A percentile compares a stretch with the other conserved stretches of the same genome.
Conservation (phyloP, 2,329 filamentous ascomycete species). For the Exophiala bonariae region DNA sequence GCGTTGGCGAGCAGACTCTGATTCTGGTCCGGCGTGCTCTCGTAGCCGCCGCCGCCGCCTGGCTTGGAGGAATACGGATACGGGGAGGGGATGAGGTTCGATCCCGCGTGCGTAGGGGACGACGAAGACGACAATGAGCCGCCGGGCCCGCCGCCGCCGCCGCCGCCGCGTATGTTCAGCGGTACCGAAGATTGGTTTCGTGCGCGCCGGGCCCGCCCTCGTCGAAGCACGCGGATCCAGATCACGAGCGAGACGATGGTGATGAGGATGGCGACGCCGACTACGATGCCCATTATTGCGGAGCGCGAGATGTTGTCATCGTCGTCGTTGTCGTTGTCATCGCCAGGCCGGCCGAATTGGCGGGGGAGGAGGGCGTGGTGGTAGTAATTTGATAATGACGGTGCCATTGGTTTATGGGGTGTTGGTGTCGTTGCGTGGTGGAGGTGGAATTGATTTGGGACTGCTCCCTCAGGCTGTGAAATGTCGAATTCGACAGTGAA, state of each 20-base stretch:
- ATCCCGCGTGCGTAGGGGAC: too few relatives aligned
- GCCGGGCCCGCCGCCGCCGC: not conserved
- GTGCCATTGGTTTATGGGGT: too few relatives aligned
- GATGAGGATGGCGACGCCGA: slow-evolving; percentile 3
- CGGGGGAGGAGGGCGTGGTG: slow-evolving; percentile 5
- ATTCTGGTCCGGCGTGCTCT: slow-evolving; percentile 10
- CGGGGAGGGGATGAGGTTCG: not conserved
- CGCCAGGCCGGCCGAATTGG: slow-evolving; percentile 1
- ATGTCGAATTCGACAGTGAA: too few relatives aligned
- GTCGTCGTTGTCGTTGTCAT: not conserved
- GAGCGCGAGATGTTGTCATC: not conserved
- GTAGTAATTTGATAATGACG: too few relatives aligned
- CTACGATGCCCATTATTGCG: slow-evolving; percentile 7
- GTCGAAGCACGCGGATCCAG: too few relatives aligned
- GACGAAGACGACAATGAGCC: too few relatives aligned
- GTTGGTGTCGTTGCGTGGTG: too few relatives aligned
- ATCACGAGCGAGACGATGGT: slow-evolving; percentile 3
- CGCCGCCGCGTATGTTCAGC: slow-evolving; percentile 2
- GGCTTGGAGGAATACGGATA: not conserved
- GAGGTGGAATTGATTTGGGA: too few relatives aligned
- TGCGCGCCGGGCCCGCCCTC: too few relatives aligned
- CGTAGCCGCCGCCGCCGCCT: slow-evolving; percentile 5
- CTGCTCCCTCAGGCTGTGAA: too few relatives aligned
- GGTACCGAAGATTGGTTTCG: too few relatives aligned
- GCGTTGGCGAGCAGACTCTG: slow-evolving; percentile 11